Conservation (phyloP, 306 rosid genomes). For the Prunus mongolica region DNA sequence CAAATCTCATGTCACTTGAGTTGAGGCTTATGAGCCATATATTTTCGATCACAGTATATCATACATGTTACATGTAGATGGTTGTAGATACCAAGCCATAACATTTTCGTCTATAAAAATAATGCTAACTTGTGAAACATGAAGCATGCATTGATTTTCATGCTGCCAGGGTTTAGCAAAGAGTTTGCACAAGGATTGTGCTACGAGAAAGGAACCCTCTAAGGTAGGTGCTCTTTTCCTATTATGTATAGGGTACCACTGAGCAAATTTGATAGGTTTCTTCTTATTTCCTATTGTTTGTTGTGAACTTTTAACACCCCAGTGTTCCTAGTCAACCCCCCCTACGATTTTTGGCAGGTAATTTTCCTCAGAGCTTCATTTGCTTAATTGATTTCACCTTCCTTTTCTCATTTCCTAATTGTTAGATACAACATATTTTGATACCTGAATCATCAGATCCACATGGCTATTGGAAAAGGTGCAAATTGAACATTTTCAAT, state of each 20-base stretch:
- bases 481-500: conserved; percentile 56
- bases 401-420: conserved; percentile 12
- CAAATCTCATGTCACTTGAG: too few relatives aligned
- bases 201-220: conserved; percentile 52
- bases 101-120: too few relatives aligned
- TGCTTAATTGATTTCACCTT: conserved; percentile 8
- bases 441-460: conserved; percentile 70
- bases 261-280: conserved; percentile 9
- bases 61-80: too few relatives aligned
- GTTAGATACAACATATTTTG: conserved; percentile 79
- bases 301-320: conserved; percentile 42
- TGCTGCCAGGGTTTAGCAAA: conserved; percentile 59
- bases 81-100: too few relatives aligned
- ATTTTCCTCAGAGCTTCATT: conserved; percentile 27
- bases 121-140: too few relatives aligned
- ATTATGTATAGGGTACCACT: conserved; percentile 2
- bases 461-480: conserved; percentile 58
- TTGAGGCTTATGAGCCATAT: too few relatives aligned
- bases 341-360: conserved; percentile 96
- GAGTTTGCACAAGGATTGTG: conserved; percentile 73
- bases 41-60: too few relatives aligned
- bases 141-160: not conserved
- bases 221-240: conserved; percentile 48
- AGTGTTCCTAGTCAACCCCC: conserved; percentile 84
- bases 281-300: conserved; percentile 6